These are phyloP conservation scores for Trypanosomatidae sp. DNA, from an alignment of 208 protist species.

Conservation along the genomic window DNA sequence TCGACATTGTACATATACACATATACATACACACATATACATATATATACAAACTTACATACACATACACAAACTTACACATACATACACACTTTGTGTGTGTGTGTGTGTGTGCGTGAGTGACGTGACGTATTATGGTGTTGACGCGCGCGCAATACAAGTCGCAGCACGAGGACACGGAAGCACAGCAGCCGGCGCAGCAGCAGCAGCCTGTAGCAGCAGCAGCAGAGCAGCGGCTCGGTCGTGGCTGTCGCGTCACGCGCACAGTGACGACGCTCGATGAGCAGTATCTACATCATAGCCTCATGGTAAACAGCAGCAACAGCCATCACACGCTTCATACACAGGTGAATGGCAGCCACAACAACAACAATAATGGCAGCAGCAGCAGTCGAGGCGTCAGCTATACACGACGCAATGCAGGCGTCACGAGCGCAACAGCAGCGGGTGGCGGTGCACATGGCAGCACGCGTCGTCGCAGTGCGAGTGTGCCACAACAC, in stretches of 20 bases:
- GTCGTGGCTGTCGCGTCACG: conserved; percentile 43
- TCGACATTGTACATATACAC: neutral
- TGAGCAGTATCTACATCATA: conserved; percentile 42
- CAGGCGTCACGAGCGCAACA: no score
- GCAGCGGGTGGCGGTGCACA: no score
- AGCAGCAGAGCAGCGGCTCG: conserved; percentile 26
- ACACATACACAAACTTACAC: conserved; percentile 3
- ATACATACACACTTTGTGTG: neutral
- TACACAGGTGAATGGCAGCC: no score
- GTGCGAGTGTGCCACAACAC: neutral
- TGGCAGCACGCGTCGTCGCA: neutral
- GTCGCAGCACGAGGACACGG: neutral
- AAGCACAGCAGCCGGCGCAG: neutral
- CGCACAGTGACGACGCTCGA: conserved; percentile 18
- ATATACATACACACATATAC: neutral
- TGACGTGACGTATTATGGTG: conserved; percentile 4
- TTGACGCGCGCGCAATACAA: conserved; percentile 6
- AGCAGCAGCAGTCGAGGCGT: no score
- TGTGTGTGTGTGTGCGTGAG: neutral
- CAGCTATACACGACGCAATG: no score
- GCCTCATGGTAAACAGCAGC: no score
- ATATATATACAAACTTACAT: neutral
- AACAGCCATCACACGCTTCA: no score
- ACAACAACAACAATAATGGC: conserved; percentile 1
- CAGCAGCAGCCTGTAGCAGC: neutral